These are phyloP conservation scores for Penicillium sp. DNA, from an alignment of 2,329 filamentous ascomycete genomes.

Conservation along the genomic window DNA sequence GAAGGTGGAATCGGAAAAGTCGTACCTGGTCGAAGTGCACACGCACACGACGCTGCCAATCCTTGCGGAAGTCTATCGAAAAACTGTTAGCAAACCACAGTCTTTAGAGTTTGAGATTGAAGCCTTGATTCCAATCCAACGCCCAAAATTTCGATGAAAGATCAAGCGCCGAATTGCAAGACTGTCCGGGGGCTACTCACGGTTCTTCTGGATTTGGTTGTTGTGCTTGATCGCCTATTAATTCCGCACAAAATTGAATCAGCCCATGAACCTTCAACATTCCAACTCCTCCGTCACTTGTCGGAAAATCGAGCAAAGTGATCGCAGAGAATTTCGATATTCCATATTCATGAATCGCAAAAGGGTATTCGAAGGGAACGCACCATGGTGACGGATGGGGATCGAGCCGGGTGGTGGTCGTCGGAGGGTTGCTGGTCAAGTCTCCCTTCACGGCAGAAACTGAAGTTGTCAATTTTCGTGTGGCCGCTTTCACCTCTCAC, in stretches of 20 bases:
- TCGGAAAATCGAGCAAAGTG: constrained; percentile 15
- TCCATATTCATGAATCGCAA: constrained; percentile 24
- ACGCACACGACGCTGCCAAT: constrained; percentile 99
- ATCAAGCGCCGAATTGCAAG: constrained; percentile 3
- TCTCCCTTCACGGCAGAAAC: constrained; percentile 44
- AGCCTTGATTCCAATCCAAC: constrained; percentile 23
- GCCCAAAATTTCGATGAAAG: constrained; percentile 15
- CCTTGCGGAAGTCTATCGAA: constrained; percentile 90
- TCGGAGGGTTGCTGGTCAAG: constrained; percentile 53
- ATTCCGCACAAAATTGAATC: constrained; percentile 37
- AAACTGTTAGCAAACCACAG: constrained; percentile 33
- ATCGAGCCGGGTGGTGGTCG: constrained; percentile 53
- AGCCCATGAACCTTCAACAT: constrained; percentile 28
- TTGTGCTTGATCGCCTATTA: constrained; percentile 98
- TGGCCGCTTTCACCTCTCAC: constrained; percentile 44
- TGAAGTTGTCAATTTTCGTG: constrained; percentile 47
- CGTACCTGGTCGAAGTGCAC: constrained; percentile 99
- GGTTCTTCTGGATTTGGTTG: constrained; percentile 96
- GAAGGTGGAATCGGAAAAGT: constrained; percentile 40
- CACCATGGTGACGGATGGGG: constrained; percentile 58
- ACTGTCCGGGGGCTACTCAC: constrained; percentile 57
- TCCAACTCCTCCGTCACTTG: constrained; percentile 11
- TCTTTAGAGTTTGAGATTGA: constrained; percentile 26
- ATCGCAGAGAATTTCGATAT: constrained; percentile 10
- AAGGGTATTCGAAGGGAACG: constrained; percentile 33